Conservation (phyloP, 2,329 filamentous ascomycete genomes). For the Lasiodiplodia gonubiensis region DNA sequence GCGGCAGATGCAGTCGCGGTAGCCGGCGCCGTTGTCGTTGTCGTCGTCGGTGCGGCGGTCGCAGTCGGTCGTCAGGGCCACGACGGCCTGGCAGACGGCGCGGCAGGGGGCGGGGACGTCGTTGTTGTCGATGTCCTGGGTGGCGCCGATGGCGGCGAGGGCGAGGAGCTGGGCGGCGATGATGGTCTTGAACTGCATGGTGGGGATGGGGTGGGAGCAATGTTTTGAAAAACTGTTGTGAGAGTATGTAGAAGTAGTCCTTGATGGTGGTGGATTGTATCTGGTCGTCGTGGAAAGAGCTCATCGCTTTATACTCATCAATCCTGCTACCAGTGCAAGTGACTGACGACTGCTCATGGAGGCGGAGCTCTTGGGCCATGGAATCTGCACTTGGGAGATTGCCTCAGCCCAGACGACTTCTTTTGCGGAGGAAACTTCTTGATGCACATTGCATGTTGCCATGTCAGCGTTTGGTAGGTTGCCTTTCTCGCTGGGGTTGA, state of each 20-base stretch:
- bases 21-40: constrained; percentile 1
- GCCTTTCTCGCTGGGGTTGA: constrained; percentile 3
- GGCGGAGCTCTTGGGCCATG: constrained; percentile 9
- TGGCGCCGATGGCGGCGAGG: constrained; percentile 1
- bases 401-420: neutral
- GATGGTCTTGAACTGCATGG: constrained; percentile 19
- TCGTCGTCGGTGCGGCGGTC: constrained; percentile 12
- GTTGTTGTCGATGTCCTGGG: constrained; percentile 37
- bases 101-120: constrained; percentile 41
- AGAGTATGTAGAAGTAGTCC: neutral
- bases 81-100: constrained; percentile 37
- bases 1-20: constrained; percentile 41
- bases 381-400: neutral
- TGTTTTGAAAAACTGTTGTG: neutral
- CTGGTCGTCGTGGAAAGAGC: neutral
- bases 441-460: constrained; percentile 1
- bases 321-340: neutral
- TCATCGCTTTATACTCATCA: constrained; percentile 8
- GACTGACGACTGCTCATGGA: constrained; percentile 12
- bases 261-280: neutral
- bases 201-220: neutral
- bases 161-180: constrained; percentile 14
- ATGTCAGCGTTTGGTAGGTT: neutral
- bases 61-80: constrained; percentile 36
- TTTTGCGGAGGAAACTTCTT: neutral